Percentiles rank a stretch among this genome's conserved stretches.
These are phyloP conservation scores for Conticribra weissflogii DNA, from an alignment of 108 stramenopile species.

Conservation along the genomic window DNA sequence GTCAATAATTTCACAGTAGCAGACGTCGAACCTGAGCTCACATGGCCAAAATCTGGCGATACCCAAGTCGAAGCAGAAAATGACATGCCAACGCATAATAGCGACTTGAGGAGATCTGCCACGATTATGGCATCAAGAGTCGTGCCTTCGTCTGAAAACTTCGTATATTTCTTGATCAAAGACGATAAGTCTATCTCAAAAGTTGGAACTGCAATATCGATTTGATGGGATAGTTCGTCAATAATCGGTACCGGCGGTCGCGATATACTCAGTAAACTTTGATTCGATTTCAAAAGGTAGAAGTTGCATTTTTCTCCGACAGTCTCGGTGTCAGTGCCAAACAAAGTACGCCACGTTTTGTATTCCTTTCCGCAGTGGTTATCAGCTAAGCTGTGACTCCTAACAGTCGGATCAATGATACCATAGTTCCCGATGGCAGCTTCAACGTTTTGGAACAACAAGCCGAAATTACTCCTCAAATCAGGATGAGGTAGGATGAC, in stretches of 20 bases:
- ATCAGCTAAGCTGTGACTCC: not conserved
- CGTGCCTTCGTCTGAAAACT: conserved; percentile 4
- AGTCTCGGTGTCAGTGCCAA: not conserved
- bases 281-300: conserved; percentile 27
- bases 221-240: not conserved
- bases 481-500: not conserved
- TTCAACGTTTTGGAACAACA: conserved; percentile 1
- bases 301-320: not conserved
- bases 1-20: too few species aligned
- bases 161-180: conserved; percentile 2
- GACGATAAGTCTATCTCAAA: conserved; percentile 18
- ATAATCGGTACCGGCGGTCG: too few species aligned
- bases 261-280: not conserved
- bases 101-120: conserved; percentile 19
- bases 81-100: conserved; percentile 20
- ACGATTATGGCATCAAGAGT: conserved; percentile 13
- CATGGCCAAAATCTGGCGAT: conserved; percentile 33
- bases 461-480: not conserved
- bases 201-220: conserved; percentile 16
- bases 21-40: conserved; percentile 27
- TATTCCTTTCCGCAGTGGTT: conserved; percentile 10
- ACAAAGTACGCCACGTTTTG: conserved; percentile 10
- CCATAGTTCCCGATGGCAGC: not conserved
- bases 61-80: conserved; percentile 53
- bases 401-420: not conserved